Evolutionary conservation across 768 basidiomycete genomes (phyloP).

Genomic region (Collybia nuda): DNA sequence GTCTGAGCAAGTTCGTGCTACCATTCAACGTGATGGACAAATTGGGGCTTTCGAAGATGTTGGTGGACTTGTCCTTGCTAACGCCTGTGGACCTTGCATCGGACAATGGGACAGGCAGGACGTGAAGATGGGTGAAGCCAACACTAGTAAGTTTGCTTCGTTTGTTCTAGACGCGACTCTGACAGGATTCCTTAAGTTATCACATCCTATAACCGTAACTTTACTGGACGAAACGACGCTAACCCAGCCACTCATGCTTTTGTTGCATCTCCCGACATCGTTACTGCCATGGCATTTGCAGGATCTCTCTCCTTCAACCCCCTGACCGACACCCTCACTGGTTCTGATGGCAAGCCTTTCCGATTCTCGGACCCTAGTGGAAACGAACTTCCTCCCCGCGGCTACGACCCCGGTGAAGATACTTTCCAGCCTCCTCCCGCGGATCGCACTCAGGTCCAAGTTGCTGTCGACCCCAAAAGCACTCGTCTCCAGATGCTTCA

Average conservation of each 20-base stretch:
- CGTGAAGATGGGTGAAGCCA: slow-evolving; percentile 93
- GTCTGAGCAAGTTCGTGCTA: slow-evolving; percentile 97
- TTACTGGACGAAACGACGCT: slow-evolving; percentile 99
- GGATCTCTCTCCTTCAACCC: slow-evolving; percentile 97
- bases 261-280: slow-evolving; percentile 91
- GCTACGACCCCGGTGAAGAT: slow-evolving; percentile 95
- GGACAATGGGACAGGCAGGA: slow-evolving; percentile 99
- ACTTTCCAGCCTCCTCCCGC: slow-evolving; percentile 94
- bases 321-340: slow-evolving; percentile 83
- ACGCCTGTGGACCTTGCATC: slow-evolving; percentile 98
- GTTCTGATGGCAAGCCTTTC: slow-evolving; percentile 94
- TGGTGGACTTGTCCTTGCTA: slow-evolving; percentile 94
- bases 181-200: slow-evolving; percentile 58
- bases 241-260: slow-evolving; percentile 99
- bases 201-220: slow-evolving; percentile 99
- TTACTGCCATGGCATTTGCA: slow-evolving; percentile 95
- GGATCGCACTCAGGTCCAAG: slow-evolving; percentile 80
- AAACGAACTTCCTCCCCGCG: slow-evolving; percentile 89
- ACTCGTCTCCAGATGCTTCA: slow-evolving; percentile 89
- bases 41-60: slow-evolving; percentile 84
- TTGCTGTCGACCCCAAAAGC: slow-evolving; percentile 80
- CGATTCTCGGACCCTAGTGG: slow-evolving; percentile 93
- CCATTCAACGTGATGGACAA: slow-evolving; percentile 94
- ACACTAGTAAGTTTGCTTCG: slow-evolving; percentile 73
- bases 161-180: slow-evolving; percentile 6